Percentiles rank a stretch among this genome's conserved stretches.
Evolutionary conservation across 805 yeast species (phyloP).

Genomic region (Priceomyces carsonii): DNA sequence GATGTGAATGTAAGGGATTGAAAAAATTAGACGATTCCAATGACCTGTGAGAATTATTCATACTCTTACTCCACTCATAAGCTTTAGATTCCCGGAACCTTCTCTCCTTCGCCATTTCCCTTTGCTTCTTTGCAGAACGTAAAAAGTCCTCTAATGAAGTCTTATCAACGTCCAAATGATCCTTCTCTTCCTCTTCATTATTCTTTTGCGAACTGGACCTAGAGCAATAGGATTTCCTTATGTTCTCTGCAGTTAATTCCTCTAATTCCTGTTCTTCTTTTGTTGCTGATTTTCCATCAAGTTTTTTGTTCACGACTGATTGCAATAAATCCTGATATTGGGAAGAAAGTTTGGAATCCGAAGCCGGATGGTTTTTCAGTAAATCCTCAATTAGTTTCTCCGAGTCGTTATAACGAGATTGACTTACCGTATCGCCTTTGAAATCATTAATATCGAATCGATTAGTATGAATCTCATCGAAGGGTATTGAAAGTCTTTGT

Average conservation of each 20-base stretch:
- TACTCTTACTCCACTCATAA: constrained; percentile 50
- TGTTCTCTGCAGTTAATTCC: too few relatives aligned
- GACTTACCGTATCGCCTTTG: constrained; percentile 6
- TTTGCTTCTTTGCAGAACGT: constrained; percentile 40
- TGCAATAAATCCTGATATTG: too few relatives aligned
- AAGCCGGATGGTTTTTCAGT: constrained; percentile 13
- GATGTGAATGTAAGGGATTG: constrained; percentile 33
- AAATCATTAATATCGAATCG: constrained; percentile 23
- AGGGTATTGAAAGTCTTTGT: constrained; percentile 5
- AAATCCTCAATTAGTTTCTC: constrained; percentile 16
- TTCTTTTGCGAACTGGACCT: constrained; percentile 9
- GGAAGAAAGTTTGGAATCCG: too few relatives aligned
- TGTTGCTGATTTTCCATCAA: too few relatives aligned
- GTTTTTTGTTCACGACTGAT: too few relatives aligned
- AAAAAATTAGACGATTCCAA: constrained; percentile 46
- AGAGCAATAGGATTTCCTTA: constrained; percentile 8
- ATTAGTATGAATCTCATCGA: constrained; percentile 7
- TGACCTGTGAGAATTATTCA: constrained; percentile 35
- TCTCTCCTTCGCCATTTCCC: constrained; percentile 41
- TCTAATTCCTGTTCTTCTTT: too few relatives aligned
- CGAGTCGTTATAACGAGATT: constrained; percentile 17
- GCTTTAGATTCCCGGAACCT: constrained; percentile 50
- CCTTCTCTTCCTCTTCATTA: constrained; percentile 2
- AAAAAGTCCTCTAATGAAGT: constrained; percentile 43
- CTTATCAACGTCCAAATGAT: constrained; percentile 10